Percentiles rank a stretch among this genome's conserved stretches.
Conservation (phyloP, 1,139 yeast genomes). For the Pichia sp. region DNA sequence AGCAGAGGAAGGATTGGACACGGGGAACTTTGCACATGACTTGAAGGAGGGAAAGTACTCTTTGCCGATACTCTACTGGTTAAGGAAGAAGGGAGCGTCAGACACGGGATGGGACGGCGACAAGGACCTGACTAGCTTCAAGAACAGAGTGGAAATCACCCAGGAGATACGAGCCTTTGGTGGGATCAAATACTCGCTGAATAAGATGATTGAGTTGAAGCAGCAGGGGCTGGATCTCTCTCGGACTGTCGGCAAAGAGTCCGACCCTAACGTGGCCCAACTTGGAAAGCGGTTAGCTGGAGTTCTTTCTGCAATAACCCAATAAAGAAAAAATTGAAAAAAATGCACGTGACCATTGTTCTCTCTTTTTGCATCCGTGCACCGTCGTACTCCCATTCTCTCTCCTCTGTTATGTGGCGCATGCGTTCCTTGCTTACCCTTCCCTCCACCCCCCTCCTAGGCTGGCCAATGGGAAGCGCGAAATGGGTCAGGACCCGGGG, state of each 20-base stretch:
- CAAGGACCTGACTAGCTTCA: background rate
- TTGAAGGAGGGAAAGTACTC: conserved; percentile 85
- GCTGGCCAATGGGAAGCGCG: conserved; percentile 8
- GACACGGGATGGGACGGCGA: background rate
- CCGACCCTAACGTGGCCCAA: background rate
- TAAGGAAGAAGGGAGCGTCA: background rate
- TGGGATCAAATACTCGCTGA: background rate
- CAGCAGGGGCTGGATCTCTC: background rate
- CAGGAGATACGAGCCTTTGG: background rate
- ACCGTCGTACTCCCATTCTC: background rate
- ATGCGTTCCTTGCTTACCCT: background rate
- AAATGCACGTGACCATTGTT: background rate
- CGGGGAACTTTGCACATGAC: conserved; percentile 56
- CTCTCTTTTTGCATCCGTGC: background rate
- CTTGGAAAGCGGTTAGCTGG: background rate
- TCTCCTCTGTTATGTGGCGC: background rate
- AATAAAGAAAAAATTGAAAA: too few species aligned
- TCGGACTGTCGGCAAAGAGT: background rate
- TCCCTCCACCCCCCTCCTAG: background rate
- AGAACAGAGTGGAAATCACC: background rate
- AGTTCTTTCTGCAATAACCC: background rate
- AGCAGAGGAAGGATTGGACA: conserved; percentile 47
- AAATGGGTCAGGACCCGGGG: background rate
- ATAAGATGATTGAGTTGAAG: background rate
- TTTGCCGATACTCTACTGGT: conserved; percentile 52